Percentiles rank a stretch among this genome's conserved stretches.
These are phyloP conservation scores for Phenoliferia sp. DNA, from an alignment of 1,284 basidiomycete species.

Conservation along the genomic window DNA sequence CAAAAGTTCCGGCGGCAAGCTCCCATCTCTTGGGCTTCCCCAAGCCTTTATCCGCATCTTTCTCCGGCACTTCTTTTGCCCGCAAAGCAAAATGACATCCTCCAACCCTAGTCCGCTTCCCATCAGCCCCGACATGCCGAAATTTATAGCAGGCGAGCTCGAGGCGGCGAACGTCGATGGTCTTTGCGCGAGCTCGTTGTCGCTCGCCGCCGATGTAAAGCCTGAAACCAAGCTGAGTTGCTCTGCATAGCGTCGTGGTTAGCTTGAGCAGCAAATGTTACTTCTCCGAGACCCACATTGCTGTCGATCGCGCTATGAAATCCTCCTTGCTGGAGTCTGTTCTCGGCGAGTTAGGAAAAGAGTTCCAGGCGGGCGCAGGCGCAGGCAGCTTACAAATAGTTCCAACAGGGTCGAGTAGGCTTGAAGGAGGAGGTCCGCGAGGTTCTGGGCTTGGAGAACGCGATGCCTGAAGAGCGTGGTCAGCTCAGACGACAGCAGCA, in stretches of 20 bases:
- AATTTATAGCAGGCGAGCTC: conserved; percentile 3
- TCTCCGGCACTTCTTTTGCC: background rate
- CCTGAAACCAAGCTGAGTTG: background rate
- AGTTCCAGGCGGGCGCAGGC: background rate
- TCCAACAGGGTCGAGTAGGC: background rate
- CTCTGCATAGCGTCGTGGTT: background rate
- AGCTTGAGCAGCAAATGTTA: background rate
- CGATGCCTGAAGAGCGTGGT: background rate
- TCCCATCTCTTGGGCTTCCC: background rate
- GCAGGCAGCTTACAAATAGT: background rate
- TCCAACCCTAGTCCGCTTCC: background rate
- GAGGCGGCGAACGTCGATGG: background rate
- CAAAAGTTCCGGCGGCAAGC: background rate
- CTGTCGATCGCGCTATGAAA: background rate
- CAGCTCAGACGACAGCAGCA: background rate
- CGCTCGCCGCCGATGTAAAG: background rate
- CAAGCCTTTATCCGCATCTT: background rate
- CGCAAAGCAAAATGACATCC: background rate
- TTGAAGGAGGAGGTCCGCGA: background rate
- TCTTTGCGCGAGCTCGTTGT: background rate
- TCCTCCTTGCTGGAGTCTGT: background rate
- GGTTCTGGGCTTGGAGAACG: background rate
- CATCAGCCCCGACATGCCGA: background rate
- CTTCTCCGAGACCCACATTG: background rate
- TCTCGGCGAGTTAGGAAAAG: background rate